A percentile compares a stretch with the other conserved stretches of the same genome.
Conservation (phyloP, 345 rosid species). For the Chamaenerion angustifolium region DNA sequence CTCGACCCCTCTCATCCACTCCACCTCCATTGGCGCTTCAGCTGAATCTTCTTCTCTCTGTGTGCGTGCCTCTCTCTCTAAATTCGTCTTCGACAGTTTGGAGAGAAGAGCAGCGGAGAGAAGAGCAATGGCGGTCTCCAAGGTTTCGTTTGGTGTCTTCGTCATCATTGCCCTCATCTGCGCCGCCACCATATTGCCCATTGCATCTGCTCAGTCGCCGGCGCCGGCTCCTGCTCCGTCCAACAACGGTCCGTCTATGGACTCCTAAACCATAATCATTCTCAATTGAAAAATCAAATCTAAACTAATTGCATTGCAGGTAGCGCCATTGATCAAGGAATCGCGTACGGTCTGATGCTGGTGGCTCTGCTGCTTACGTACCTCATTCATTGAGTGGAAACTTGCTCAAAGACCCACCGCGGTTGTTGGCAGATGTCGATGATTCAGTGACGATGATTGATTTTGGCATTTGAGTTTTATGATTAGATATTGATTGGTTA, state of each 20-base stretch:
- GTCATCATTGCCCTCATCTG: neutral
- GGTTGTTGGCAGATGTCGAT: too few relatives aligned
- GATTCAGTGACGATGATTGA: too few relatives aligned
- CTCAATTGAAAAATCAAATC: neutral
- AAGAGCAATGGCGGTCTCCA: neutral
- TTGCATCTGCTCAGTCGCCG: neutral
- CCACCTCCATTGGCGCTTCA: too few relatives aligned
- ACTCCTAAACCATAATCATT: neutral
- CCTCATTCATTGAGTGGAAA: neutral
- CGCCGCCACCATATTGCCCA: conserved; percentile 2
- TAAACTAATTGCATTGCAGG: neutral
- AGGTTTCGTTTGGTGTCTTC: neutral
- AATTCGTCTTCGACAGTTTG: too few relatives aligned
- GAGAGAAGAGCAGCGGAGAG: too few relatives aligned
- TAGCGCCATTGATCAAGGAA: neutral
- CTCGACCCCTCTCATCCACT: too few relatives aligned
- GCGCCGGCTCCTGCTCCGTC: conserved; percentile 2
- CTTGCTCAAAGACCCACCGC: too few relatives aligned
- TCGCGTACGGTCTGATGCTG: conserved; percentile 4
- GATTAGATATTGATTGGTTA: too few relatives aligned
- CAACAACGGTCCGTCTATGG: neutral
- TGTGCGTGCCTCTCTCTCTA: too few relatives aligned
- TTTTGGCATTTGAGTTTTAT: too few relatives aligned
- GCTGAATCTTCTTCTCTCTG: too few relatives aligned
- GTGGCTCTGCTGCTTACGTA: conserved; percentile 3